Percentiles rank a stretch among this genome's conserved stretches.
These are phyloP conservation scores for Tephrocybe sp. DNA, from an alignment of 768 basidiomycete species.

Conservation along the genomic window DNA sequence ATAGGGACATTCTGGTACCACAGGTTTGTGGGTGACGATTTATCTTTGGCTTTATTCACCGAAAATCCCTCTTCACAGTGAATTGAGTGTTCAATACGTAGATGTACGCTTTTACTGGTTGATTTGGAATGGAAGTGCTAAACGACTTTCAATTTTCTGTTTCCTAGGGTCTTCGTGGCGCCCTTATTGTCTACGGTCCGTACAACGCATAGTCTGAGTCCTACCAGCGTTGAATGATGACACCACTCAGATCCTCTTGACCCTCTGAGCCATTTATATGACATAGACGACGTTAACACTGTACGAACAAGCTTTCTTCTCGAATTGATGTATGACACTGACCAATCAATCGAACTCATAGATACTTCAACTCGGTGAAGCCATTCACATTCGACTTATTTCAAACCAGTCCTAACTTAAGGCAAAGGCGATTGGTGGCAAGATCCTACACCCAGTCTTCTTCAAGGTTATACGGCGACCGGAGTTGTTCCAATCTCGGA, in stretches of 20 bases:
- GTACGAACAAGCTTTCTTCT: conserved; percentile 2
- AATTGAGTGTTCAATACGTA: conserved; percentile 28
- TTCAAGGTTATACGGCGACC: conserved; percentile 23
- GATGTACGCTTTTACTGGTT: conserved; percentile 19
- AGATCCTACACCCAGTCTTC: conserved; percentile 21
- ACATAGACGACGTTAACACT: conserved; percentile 15
- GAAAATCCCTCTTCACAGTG: conserved; percentile 9
- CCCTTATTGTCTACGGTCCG: conserved; percentile 34
- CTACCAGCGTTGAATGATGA: background rate
- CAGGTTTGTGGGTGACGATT: conserved; percentile 12
- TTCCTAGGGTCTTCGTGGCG: conserved; percentile 30
- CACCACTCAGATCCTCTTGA: conserved; percentile 11
- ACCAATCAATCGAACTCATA: conserved; percentile 4
- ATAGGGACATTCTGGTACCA: conserved; percentile 46
- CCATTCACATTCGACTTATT: background rate
- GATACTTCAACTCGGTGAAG: conserved; percentile 19
- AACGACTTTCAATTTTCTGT: background rate
- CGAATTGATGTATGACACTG: background rate
- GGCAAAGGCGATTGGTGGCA: conserved; percentile 51
- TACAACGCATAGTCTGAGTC: background rate
- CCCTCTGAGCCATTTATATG: conserved; percentile 15
- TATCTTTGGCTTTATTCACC: background rate
- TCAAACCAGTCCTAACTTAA: too few relatives aligned
- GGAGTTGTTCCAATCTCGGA: conserved; percentile 31
- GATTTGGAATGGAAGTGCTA: background rate